phyloP scores from a whole-genome alignment of 495 filamentous ascomycete species.

The Neurospora tetrasperma region DNA sequence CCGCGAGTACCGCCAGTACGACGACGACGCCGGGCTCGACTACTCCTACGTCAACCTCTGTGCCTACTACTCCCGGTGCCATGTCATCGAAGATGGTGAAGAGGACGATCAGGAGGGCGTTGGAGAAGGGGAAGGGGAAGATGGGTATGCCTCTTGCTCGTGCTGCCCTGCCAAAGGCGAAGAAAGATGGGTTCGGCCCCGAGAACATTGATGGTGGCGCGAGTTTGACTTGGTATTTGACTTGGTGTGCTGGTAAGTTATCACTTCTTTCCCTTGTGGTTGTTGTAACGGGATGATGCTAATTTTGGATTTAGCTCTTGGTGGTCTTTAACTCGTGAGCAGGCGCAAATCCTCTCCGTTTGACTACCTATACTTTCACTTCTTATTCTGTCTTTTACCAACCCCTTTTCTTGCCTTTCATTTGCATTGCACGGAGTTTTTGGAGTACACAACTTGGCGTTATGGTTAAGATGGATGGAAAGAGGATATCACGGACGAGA shows the following conservation, averaged over 20 bases:
- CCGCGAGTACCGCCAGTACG: neutral
- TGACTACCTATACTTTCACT: neutral
- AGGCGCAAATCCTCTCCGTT: too few relatives aligned
- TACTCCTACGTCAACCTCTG: neutral
- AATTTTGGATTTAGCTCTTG: neutral
- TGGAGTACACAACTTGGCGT: too few relatives aligned
- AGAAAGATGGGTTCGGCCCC: neutral
- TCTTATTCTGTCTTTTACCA: neutral
- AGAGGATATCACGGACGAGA: too few relatives aligned
- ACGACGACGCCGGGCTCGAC: neutral
- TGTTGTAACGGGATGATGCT: neutral
- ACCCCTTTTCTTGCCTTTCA: neutral
- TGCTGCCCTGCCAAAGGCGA: constrained; percentile 9
- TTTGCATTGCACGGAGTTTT: too few relatives aligned
- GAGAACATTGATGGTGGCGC: constrained; percentile 60
- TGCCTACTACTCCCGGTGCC: neutral
- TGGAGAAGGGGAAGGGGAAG: neutral
- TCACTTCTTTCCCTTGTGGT: neutral
- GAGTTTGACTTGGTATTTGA: constrained; percentile 81
- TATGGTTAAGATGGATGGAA: too few relatives aligned
- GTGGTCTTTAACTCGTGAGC: neutral
- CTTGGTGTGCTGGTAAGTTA: constrained; percentile 56
- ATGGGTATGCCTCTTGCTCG: constrained; percentile 4
- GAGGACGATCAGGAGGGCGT: neutral
- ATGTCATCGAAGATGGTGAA: neutral